Percentiles rank a stretch among this genome's conserved stretches.
These are phyloP conservation scores for Eucalyptus marginata DNA, from an alignment of 345 rosid species.

Conservation along the genomic window DNA sequence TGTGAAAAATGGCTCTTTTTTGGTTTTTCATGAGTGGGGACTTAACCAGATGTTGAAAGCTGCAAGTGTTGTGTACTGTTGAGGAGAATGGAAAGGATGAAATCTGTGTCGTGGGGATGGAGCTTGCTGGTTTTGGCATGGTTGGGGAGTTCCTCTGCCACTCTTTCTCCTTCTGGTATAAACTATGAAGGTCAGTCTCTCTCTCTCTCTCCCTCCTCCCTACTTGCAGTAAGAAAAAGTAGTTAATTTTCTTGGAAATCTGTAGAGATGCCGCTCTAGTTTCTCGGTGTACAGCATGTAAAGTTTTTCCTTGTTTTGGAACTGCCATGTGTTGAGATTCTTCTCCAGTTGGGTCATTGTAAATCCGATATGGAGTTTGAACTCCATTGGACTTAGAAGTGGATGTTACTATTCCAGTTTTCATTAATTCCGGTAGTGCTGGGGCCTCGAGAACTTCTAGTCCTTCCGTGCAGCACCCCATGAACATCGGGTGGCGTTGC, in stretches of 20 bases:
- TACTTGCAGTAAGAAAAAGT: neutral
- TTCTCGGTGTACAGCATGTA: neutral
- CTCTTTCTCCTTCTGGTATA: slow-evolving; percentile 24
- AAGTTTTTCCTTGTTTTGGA: neutral
- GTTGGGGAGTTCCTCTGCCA: slow-evolving; percentile 12
- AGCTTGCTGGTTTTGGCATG: slow-evolving; percentile 13
- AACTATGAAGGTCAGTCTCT: slow-evolving; percentile 26
- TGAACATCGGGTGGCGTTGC: neutral
- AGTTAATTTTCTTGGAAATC: neutral
- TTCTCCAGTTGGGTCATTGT: neutral
- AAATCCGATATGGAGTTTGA: neutral
- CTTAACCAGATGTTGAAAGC: neutral
- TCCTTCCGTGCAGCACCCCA: neutral
- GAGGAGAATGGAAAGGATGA: neutral
- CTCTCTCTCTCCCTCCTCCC: neutral
- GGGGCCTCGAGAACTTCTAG: neutral
- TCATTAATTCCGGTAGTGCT: neutral
- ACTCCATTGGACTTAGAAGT: neutral
- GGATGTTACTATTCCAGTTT: neutral
- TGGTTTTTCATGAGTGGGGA: neutral
- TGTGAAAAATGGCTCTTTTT: neutral
- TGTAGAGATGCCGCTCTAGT: neutral
- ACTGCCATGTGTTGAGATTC: neutral
- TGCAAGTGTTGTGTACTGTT: neutral
- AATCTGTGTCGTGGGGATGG: neutral